phyloP scores from a whole-genome alignment of 176 grass and related monocot genomes.

The Eleusine indica region DNA sequence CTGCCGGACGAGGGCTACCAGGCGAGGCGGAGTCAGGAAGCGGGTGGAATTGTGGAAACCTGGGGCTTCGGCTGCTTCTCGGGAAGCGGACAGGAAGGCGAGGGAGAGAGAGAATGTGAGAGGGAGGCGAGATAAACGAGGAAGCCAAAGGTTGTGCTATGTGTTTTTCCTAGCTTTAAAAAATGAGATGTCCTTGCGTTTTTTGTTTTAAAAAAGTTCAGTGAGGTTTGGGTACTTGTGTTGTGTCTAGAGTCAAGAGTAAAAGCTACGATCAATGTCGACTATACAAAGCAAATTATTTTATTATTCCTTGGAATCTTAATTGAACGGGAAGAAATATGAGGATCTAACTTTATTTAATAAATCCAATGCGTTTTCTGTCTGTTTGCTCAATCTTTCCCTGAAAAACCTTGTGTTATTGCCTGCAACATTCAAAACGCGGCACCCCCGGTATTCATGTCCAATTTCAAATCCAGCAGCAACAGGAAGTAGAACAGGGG shows the following conservation, averaged over 20 bases:
- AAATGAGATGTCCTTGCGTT: neutral
- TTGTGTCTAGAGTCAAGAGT: neutral
- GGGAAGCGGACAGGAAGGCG: slow-evolving; percentile 25
- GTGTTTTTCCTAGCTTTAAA: neutral
- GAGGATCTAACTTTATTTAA: neutral
- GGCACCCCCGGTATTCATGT: neutral
- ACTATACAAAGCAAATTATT: neutral
- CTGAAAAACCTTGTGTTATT: neutral
- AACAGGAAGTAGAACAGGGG: neutral
- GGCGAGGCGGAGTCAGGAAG: slow-evolving; percentile 10
- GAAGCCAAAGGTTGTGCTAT: neutral
- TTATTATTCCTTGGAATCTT: neutral
- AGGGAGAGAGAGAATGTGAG: slow-evolving; percentile 13
- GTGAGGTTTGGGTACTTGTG: neutral
- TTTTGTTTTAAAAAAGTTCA: neutral
- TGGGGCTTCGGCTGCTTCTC: slow-evolving; percentile 22
- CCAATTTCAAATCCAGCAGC: neutral
- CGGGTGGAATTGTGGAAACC: neutral
- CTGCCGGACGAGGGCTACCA: neutral
- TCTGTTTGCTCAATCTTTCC: neutral
- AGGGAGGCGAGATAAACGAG: slow-evolving; percentile 28
- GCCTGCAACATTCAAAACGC: neutral
- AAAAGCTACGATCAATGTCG: neutral
- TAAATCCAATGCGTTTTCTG: neutral
- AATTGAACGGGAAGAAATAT: neutral